Evolutionary conservation across 2,329 filamentous ascomycete genomes (phyloP), one percentile per base, ranked within the genome.

Genomic region (Colletotrichum orchidophilum): DNA sequence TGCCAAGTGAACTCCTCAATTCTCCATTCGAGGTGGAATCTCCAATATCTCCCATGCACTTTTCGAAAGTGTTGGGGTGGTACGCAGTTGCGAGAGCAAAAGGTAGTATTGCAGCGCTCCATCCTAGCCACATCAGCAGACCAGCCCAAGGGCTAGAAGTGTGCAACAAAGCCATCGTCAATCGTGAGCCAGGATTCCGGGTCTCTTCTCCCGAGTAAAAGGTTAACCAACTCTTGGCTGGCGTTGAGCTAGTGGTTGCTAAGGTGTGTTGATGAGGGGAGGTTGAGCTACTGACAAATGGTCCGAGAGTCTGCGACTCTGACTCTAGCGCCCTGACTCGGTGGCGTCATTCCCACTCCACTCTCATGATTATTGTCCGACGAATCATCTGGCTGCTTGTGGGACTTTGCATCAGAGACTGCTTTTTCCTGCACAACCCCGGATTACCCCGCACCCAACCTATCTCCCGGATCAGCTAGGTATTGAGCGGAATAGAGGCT

Each of bases 291-390:
- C 42, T 66, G 63, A 66, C 63, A 66, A 54, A 66, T 66, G 54
- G 54, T 57, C 54, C 31, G 21, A 60, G 54, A 66, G 24, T 66
- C 63, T 26, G 24, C 3, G 29, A 65, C 26, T 24, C 52, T 70
- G 67, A 62, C 67, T 70, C 67, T 70, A 12, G 63, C 63, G 55
- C 57, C 26, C 62, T 70, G 67, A 70, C 62, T 70, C 63, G 50
- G 50, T 71, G 52, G 57, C 49, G 42, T 21, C n/a, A 11, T 24
- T 26, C 29, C 6, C 12, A 11, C 54, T 66, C 54, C 63, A 60
- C 42, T 31, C 21, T n/a, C 27, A 27, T 52, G 29, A n/a, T 21
- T 13, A 15, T 13, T 31, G 29, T 52, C n/a, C 39, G 21, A 18
- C 39, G 39, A 46, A 46, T 46, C 39, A 46, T 46, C 39, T 9